A percentile compares a stretch with the other conserved stretches of the same genome.
These are phyloP conservation scores for Sphagnum fallax DNA, from an alignment of 228 moss, liverwort and hornwort genomes.

Conservation along the genomic window DNA sequence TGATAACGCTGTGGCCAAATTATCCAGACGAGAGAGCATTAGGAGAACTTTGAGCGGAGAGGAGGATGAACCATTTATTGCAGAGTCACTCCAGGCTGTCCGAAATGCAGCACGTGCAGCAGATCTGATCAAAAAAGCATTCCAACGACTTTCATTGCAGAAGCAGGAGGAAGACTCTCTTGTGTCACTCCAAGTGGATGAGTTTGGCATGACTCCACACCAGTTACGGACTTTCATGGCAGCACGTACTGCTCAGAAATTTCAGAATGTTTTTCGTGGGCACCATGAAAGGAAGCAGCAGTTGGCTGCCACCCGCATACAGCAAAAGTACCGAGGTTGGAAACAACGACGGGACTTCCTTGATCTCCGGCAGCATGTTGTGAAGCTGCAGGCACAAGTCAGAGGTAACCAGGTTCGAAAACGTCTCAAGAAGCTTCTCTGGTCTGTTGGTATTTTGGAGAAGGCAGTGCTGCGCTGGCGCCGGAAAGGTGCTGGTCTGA, in stretches of 20 bases:
- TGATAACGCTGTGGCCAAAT: constrained; percentile 28
- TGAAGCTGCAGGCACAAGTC: constrained; percentile 41
- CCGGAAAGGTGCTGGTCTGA: constrained; percentile 29
- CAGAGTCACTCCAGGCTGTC: constrained; percentile 25
- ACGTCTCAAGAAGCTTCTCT: constrained; percentile 23
- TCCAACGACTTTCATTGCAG: constrained; percentile 25
- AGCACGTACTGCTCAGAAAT: constrained; percentile 31
- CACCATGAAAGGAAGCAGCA: constrained; percentile 18
- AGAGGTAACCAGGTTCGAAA: constrained; percentile 33
- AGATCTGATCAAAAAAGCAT: constrained; percentile 20
- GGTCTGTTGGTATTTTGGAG: constrained; percentile 48
- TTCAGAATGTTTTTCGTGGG: constrained; percentile 26
- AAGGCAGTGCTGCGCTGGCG: constrained; percentile 45
- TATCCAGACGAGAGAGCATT: constrained; percentile 31
- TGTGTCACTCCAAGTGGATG: constrained; percentile 10
- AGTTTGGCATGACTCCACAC: constrained; percentile 20
- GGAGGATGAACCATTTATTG: constrained; percentile 18
- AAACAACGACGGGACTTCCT: constrained; percentile 37
- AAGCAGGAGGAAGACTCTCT: constrained; percentile 6
- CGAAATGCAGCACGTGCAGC: constrained; percentile 20
- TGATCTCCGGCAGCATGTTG: constrained; percentile 29
- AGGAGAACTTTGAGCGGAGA: constrained; percentile 13
- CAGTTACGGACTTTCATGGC: constrained; percentile 22
- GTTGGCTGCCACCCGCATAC: constrained; percentile 35
- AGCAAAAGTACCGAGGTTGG: constrained; percentile 49